phyloP scores from a whole-genome alignment of 805 yeast genomes.

The Schizosaccharomyces cryophilus region DNA sequence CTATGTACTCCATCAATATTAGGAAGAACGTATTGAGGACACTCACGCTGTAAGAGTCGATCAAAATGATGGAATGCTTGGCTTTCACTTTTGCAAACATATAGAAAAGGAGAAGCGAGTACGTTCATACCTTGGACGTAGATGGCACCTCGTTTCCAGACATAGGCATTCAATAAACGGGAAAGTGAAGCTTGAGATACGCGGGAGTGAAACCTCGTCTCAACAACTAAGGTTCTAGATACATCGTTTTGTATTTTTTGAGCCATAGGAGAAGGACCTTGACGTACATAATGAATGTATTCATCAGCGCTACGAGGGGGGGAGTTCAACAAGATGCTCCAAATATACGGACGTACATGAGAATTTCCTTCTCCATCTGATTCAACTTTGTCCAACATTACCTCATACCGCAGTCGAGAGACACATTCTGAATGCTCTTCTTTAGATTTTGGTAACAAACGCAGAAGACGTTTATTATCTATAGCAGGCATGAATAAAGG shows the following conservation, averaged over 20 bases:
- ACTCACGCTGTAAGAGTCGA: conserved; percentile 31
- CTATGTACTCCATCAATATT: conserved; percentile 61
- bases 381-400: neutral
- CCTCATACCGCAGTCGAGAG: neutral
- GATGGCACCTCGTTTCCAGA: conserved; percentile 15
- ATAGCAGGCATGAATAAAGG: neutral
- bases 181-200: conserved; percentile 49
- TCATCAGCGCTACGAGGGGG: conserved; percentile 30
- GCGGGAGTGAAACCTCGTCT: conserved; percentile 31
- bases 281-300: conserved; percentile 28
- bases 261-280: conserved; percentile 35
- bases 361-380: neutral
- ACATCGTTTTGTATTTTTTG: conserved; percentile 64
- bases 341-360: conserved; percentile 33
- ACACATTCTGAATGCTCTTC: neutral
- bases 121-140: conserved; percentile 91
- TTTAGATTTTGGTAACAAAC: neutral
- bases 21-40: conserved; percentile 59
- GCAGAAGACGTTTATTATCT: neutral
- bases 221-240: conserved; percentile 61
- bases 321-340: conserved; percentile 53
- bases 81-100: conserved; percentile 54
- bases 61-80: conserved; percentile 58
- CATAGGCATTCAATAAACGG: conserved; percentile 49
- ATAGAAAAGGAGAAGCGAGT: conserved; percentile 59